Evolutionary conservation across 768 basidiomycete genomes (phyloP).

Genomic region (Tulasnella sp.): DNA sequence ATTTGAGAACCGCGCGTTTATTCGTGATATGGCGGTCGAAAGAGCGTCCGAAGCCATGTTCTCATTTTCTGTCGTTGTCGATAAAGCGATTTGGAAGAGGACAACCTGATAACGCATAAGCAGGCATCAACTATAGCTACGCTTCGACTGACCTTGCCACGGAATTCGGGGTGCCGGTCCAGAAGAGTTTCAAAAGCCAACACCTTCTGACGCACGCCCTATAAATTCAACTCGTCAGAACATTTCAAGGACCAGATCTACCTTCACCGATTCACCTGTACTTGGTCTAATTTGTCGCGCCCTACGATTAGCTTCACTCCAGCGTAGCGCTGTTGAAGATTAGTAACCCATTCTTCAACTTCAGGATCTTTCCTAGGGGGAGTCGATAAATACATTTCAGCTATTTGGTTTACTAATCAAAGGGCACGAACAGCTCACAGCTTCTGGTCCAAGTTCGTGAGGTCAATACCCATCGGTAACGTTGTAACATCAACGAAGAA

Average conservation of each 20-base stretch:
- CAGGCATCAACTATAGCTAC: background rate
- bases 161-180: conserved; percentile 69
- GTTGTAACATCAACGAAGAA: conserved; percentile 76
- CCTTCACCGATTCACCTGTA: conserved; percentile 47
- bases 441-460: conserved; percentile 58
- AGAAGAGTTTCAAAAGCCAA: conserved; percentile 79
- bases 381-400: background rate
- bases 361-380: conserved; percentile 59
- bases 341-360: conserved; percentile 75
- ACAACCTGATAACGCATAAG: conserved; percentile 48
- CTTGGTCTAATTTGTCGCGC: conserved; percentile 80
- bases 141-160: conserved; percentile 53
- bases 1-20: conserved; percentile 76
- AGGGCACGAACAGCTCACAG: conserved; percentile 43
- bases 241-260: background rate
- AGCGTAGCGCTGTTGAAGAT: conserved; percentile 69
- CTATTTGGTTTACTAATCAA: background rate
- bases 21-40: conserved; percentile 67
- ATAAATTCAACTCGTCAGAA: background rate
- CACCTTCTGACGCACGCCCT: conserved; percentile 78
- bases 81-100: conserved; percentile 81
- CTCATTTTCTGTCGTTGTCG: conserved; percentile 74
- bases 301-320: conserved; percentile 87
- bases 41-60: conserved; percentile 56
- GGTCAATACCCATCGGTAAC: conserved; percentile 90